Percentiles rank a stretch among this genome's conserved stretches.
phyloP scores from a whole-genome alignment of 2,329 filamentous ascomycete species.

The Hypoxylon sp. region DNA sequence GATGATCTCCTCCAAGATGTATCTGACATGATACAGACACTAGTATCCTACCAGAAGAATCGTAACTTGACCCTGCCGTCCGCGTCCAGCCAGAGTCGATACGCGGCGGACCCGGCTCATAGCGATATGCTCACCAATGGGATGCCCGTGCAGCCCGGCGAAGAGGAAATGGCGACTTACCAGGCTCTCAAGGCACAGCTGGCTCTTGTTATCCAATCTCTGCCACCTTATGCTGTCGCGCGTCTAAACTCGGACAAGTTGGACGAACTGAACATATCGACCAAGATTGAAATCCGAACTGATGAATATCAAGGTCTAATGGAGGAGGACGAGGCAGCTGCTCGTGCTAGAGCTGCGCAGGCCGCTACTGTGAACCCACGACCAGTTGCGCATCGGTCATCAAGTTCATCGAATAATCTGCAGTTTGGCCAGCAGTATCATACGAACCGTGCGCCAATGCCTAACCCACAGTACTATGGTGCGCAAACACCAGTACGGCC shows the following conservation, averaged over 20 bases:
- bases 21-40: conserved; percentile 81
- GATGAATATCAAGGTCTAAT: conserved; percentile 83
- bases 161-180: conserved; percentile 74
- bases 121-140: conserved; percentile 78
- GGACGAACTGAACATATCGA: conserved; percentile 86
- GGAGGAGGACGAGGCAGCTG: conserved; percentile 82
- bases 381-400: conserved; percentile 56
- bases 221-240: conserved; percentile 88
- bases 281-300: conserved; percentile 79
- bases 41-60: conserved; percentile 84
- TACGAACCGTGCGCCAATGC: conserved; percentile 62
- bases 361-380: conserved; percentile 56
- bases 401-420: conserved; percentile 60
- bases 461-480: conserved; percentile 62
- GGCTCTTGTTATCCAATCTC: conserved; percentile 77
- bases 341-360: conserved; percentile 65
- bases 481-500: conserved; percentile 59
- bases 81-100: conserved; percentile 69
- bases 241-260: conserved; percentile 89
- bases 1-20: conserved; percentile 81
- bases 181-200: conserved; percentile 82
- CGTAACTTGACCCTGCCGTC: conserved; percentile 78
- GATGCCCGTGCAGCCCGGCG: conserved; percentile 75
- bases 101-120: conserved; percentile 73
- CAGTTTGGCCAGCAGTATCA: conserved; percentile 65